Base-by-base conservation (phyloP, 768 basidiomycete species). In the Mycena capillaripes region DNA sequence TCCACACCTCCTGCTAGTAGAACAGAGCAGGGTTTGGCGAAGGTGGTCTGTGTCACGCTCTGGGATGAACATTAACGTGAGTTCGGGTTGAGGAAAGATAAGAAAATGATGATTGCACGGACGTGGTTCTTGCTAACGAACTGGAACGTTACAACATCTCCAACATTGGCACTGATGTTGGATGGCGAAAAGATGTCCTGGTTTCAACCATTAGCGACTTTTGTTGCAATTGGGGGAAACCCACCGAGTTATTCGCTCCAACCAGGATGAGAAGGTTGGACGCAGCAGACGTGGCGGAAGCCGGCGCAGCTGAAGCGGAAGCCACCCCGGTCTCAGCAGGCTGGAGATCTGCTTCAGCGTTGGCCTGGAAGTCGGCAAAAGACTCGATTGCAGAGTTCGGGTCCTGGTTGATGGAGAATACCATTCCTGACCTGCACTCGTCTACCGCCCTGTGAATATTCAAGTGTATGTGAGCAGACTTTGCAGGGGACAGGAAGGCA, bases 351-450 rank as follows among this genome's bases (percentile, higher is more conserved):
- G n/a, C n/a, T n/a, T n/a, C n/a, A n/a, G n/a, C n/a, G n/a, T n/a
- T n/a, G n/a, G n/a, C n/a, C n/a, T n/a, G n/a, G n/a, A n/a, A n/a
- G n/a, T n/a, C n/a, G n/a, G n/a, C n/a, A n/a, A 36, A 36, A 36
- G 34, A 36, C 34, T 36, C 12, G 27, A 53, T 21, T 19, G 32
- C 38, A 14, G 57, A 58, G 12, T 58, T 58, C n/a, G 57, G 34
- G 34, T 58, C 34, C 57, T 34, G 34, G n/a, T 58, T 58, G n/a
- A 58, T 34, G n/a, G 57, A 58, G 34, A 58, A 58, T 21, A 58
- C 57, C 57, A 58, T 58, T 14, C 57, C 57, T 40, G 36, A 3
- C 21, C 25, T 34, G 23, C 57, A 58, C 38, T 58, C 57, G n/a
- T 21, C 38, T 5, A 53, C 52, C 7, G 17, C 12, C 52, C 52